Conservation (phyloP, 139 green algal species). For the Zygnema circumcarinatum region DNA sequence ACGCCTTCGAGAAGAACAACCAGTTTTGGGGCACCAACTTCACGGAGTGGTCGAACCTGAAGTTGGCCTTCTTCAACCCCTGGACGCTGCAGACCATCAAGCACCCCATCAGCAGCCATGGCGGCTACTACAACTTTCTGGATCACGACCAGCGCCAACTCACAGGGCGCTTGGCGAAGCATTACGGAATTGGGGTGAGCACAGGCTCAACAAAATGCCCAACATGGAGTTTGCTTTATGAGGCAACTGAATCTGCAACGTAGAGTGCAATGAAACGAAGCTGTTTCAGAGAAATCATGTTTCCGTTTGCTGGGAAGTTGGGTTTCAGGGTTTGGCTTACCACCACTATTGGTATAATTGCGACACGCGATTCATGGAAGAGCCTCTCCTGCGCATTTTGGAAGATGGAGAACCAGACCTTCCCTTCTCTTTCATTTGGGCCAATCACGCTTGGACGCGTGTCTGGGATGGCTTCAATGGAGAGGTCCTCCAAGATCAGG, state of each 20-base stretch:
- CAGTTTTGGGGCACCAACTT: constrained; percentile 40
- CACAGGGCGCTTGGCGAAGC: constrained; percentile 1
- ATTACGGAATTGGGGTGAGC: constrained; percentile 24
- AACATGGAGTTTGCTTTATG: not conserved
- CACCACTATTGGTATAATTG: constrained; percentile 44
- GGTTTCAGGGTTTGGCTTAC: constrained; percentile 30
- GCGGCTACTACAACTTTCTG: constrained; percentile 35
- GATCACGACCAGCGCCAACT: not conserved
- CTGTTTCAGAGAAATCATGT: too few species aligned
- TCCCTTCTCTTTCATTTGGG: constrained; percentile 27
- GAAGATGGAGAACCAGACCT: constrained; percentile 29
- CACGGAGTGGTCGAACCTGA: constrained; percentile 35
- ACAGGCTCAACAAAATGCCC: not conserved
- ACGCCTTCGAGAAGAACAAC: constrained; percentile 35
- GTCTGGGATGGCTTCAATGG: constrained; percentile 21
- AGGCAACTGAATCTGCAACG: too few species aligned
- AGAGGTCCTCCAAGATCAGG: constrained; percentile 30
- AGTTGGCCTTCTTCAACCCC: constrained; percentile 31
- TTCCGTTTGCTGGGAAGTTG: too few species aligned
- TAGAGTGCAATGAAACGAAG: too few species aligned
- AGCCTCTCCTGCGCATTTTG: constrained; percentile 6
- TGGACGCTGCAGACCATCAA: constrained; percentile 34
- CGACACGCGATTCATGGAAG: constrained; percentile 25
- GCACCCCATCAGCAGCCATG: constrained; percentile 17
- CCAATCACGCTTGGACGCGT: constrained; percentile 40